Evolutionary conservation across 495 filamentous ascomycete species (phyloP).

Genomic region (Sabuloglossum arenarium): DNA sequence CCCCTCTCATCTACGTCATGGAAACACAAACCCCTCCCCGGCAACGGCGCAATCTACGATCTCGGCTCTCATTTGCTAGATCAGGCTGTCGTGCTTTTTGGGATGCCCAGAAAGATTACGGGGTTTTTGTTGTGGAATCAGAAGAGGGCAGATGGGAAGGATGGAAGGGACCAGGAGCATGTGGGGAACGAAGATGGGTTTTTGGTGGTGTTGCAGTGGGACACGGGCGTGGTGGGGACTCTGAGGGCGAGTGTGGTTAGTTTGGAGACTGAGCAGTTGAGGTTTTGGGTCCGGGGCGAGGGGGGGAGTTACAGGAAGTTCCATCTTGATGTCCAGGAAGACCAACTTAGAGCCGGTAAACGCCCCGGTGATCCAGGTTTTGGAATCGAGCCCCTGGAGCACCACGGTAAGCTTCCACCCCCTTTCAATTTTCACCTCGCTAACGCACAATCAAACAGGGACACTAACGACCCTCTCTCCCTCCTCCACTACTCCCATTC

Average conservation of each 20-base stretch:
- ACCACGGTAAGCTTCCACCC: constrained; percentile 21
- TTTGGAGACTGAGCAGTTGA: constrained; percentile 45
- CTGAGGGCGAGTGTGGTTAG: constrained; percentile 52
- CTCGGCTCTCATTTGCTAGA: constrained; percentile 71
- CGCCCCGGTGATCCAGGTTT: constrained; percentile 42
- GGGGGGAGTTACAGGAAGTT: constrained; percentile 67
- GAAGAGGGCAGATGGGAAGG: constrained; percentile 31
- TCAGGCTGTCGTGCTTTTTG: constrained; percentile 62
- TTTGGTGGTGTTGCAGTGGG: constrained; percentile 49
- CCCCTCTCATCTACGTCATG: constrained; percentile 28
- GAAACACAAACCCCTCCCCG: constrained; percentile 50
- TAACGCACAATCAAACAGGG: constrained; percentile 8
- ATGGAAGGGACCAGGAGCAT: too few species aligned
- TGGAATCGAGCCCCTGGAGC: constrained; percentile 38
- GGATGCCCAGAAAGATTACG: constrained; percentile 45
- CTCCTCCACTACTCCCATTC: constrained; percentile 21
- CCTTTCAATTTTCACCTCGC: not conserved
- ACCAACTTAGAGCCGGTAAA: constrained; percentile 50
- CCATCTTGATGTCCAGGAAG: constrained; percentile 64
- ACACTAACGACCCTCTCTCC: constrained; percentile 23
- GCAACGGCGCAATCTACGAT: constrained; percentile 59
- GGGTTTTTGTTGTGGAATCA: constrained; percentile 50
- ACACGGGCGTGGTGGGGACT: constrained; percentile 31
- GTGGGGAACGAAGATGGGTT: constrained; percentile 44
- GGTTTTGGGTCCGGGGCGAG: constrained; percentile 65